Percentiles rank a stretch among this genome's conserved stretches.
These are phyloP conservation scores for Fusarium sp. DNA, from an alignment of 2,329 filamentous ascomycete genomes.

Conservation along the genomic window DNA sequence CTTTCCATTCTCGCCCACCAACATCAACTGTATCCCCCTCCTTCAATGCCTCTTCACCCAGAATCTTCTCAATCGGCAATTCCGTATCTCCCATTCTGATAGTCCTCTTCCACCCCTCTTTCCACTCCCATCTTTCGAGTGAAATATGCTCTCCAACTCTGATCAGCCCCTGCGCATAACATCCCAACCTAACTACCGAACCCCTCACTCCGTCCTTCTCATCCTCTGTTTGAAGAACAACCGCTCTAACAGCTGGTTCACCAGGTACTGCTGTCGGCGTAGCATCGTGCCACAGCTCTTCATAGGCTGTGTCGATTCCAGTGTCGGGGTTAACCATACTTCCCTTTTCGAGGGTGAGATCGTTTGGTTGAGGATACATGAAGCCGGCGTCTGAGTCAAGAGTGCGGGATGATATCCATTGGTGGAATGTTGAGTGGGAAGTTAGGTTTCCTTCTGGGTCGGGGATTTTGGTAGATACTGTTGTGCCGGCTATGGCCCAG, in stretches of 20 bases:
- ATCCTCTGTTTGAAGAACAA: conserved; percentile 23
- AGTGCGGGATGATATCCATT: conserved; percentile 69
- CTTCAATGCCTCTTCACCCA: conserved; percentile 15
- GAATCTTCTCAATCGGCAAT: conserved; percentile 48
- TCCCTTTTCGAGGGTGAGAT: conserved; percentile 65
- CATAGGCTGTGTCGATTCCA: conserved; percentile 63
- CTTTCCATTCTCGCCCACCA: conserved; percentile 46
- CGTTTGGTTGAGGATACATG: conserved; percentile 58
- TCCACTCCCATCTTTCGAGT: conserved; percentile 66
- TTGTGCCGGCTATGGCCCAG: conserved; percentile 72
- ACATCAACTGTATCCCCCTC: conserved; percentile 35
- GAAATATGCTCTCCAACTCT: conserved; percentile 54
- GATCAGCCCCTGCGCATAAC: conserved; percentile 65
- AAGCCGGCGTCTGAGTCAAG: conserved; percentile 63
- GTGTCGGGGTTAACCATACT: conserved; percentile 67
- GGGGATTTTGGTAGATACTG: conserved; percentile 48
- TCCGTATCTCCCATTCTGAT: conserved; percentile 47
- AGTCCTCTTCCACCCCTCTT: conserved; percentile 48
- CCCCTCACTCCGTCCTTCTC: conserved; percentile 51
- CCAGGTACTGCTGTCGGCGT: conserved; percentile 41
- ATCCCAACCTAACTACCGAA: conserved; percentile 63
- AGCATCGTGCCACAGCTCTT: conserved; percentile 72
- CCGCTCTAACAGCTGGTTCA: not conserved
- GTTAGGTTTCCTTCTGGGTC: conserved; percentile 41
- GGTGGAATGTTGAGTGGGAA: conserved; percentile 60